Conservation (phyloP, 2,329 filamentous ascomycete species). For the Hymenoscyphus linearis region DNA sequence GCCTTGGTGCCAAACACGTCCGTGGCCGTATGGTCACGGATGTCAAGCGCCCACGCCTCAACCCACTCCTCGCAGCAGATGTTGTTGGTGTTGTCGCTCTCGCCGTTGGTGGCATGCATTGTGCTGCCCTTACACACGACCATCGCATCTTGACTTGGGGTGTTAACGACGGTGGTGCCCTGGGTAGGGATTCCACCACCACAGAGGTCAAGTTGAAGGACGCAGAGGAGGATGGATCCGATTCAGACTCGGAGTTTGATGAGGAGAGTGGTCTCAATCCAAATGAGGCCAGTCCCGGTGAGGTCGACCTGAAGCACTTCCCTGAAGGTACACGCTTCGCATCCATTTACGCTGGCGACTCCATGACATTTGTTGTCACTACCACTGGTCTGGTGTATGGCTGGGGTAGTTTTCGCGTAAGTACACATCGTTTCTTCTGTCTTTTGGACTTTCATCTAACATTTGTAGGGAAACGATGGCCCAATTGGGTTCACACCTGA, state of each 20-base stretch:
- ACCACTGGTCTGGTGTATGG: slow-evolving; percentile 72
- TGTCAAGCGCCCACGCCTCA: slow-evolving; percentile 69
- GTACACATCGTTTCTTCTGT: slow-evolving; percentile 24
- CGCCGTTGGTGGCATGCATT: slow-evolving; percentile 79
- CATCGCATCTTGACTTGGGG: slow-evolving; percentile 84
- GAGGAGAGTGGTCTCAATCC: slow-evolving; percentile 58
- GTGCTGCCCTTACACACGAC: slow-evolving; percentile 68
- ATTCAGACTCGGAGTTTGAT: slow-evolving; percentile 35
- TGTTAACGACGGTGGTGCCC: slow-evolving; percentile 77
- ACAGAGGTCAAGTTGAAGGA: slow-evolving; percentile 61
- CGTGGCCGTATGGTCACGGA: slow-evolving; percentile 59
- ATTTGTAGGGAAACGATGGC: slow-evolving; percentile 53
- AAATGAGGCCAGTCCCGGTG: slow-evolving; percentile 61
- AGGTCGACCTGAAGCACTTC: slow-evolving; percentile 54
- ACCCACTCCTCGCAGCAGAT: slow-evolving; percentile 51
- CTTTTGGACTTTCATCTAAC: slow-evolving; percentile 15
- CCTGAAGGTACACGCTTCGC: slow-evolving; percentile 56
- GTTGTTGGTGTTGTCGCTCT: slow-evolving; percentile 66
- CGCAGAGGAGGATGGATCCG: slow-evolving; percentile 46
- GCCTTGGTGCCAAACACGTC: slow-evolving; percentile 59
- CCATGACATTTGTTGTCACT: slow-evolving; percentile 70
- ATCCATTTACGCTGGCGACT: slow-evolving; percentile 68
- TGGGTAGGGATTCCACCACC: slow-evolving; percentile 63
- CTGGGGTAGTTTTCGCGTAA: slow-evolving; percentile 75
- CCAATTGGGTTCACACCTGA: slow-evolving; percentile 48